Conservation (phyloP, 2,329 filamentous ascomycete species). For the Colletotrichum coccodes region DNA sequence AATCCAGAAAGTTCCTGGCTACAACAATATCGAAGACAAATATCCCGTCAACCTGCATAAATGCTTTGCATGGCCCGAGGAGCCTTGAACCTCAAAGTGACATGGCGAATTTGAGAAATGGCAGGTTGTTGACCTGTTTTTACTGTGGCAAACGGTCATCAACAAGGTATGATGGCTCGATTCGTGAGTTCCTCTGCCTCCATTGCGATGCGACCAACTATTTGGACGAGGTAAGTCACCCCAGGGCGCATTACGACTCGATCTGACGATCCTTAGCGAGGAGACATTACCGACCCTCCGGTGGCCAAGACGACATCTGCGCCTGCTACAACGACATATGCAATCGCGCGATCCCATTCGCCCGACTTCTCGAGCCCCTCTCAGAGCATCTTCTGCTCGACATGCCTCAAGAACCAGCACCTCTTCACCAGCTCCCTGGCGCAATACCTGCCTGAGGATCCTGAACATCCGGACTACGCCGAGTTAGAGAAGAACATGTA, state of each 20-base stretch:
- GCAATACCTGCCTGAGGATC: slow-evolving; percentile 78
- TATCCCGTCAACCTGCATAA: slow-evolving; percentile 31
- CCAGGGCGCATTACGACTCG: neutral
- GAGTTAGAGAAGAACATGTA: slow-evolving; percentile 76
- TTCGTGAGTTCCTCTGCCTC: slow-evolving; percentile 77
- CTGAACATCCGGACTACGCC: slow-evolving; percentile 73
- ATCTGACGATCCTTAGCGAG: slow-evolving; percentile 65
- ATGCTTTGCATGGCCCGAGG: slow-evolving; percentile 26
- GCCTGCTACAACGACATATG: slow-evolving; percentile 57
- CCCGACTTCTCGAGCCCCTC: slow-evolving; percentile 44
- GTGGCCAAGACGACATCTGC: slow-evolving; percentile 63
- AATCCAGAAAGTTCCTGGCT: slow-evolving; percentile 39
- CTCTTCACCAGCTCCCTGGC: slow-evolving; percentile 80
- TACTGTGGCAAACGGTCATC: slow-evolving; percentile 81
- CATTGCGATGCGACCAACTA: slow-evolving; percentile 89
- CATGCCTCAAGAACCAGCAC: slow-evolving; percentile 89
- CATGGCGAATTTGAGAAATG: slow-evolving; percentile 56
- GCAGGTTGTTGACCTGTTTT: slow-evolving; percentile 74
- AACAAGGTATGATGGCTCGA: slow-evolving; percentile 64
- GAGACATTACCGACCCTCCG: slow-evolving; percentile 90
- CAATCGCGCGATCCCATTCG: slow-evolving; percentile 51
- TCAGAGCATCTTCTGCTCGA: slow-evolving; percentile 71
- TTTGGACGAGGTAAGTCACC: slow-evolving; percentile 77
- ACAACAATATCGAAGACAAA: slow-evolving; percentile 17
- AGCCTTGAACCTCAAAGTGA: slow-evolving; percentile 7